phyloP scores from a whole-genome alignment of 495 filamentous ascomycete genomes.

The Tuber aestivum region DNA sequence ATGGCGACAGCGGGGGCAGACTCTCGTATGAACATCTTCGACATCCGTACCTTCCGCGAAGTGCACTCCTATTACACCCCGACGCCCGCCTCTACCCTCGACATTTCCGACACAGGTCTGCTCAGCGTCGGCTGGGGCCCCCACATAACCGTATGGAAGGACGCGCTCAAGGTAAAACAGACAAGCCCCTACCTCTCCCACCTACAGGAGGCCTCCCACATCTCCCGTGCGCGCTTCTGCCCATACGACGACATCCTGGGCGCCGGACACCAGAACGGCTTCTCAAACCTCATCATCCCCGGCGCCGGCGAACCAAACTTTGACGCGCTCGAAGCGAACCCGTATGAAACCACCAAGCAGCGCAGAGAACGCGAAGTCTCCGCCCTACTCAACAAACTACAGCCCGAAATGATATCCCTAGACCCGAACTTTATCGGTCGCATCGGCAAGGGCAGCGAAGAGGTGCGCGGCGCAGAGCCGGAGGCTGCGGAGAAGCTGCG shows the following conservation, averaged over 20 bases:
- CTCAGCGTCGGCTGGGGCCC: constrained; percentile 92
- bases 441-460: constrained; percentile 66
- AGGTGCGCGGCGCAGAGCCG: constrained; percentile 68
- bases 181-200: constrained; percentile 84
- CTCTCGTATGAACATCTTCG: constrained; percentile 88
- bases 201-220: constrained; percentile 75
- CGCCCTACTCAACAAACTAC: constrained; percentile 80
- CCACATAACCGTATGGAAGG: constrained; percentile 80
- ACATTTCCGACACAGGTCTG: constrained; percentile 81
- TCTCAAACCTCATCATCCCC: constrained; percentile 80
- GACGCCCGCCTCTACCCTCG: constrained; percentile 72
- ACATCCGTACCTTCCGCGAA: constrained; percentile 88
- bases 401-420: constrained; percentile 94
- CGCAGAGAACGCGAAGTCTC: constrained; percentile 90
- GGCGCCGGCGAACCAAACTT: constrained; percentile 96
- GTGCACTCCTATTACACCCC: constrained; percentile 85
- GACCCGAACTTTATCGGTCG: constrained; percentile 85
- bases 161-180: constrained; percentile 76
- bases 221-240: constrained; percentile 83
- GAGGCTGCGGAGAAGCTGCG: constrained; percentile 35
- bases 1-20: constrained; percentile 95
- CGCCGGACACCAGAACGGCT: constrained; percentile 74
- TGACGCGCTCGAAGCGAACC: constrained; percentile 87
- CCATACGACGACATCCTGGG: constrained; percentile 92
- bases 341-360: constrained; percentile 92